Evolutionary conservation across 2,329 filamentous ascomycete species (phyloP).

Genomic region (Fonsecaea nubica): DNA sequence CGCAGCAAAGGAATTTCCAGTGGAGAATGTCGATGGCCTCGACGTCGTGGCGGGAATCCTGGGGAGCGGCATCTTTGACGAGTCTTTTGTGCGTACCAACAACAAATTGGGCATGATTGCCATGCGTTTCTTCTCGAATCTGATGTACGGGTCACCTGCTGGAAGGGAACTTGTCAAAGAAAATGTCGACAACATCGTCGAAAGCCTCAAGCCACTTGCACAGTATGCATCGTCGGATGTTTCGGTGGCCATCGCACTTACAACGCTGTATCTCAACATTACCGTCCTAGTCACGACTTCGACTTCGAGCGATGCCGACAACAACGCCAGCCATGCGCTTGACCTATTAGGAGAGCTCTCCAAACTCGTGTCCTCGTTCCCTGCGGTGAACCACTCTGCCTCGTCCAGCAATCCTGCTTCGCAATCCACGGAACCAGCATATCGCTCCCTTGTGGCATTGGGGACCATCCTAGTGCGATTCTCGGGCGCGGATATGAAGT

Average conservation of each 20-base stretch:
- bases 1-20: slow-evolving; percentile 69
- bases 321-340: slow-evolving; percentile 49
- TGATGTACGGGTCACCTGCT: slow-evolving; percentile 73
- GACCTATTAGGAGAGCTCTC: slow-evolving; percentile 67
- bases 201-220: slow-evolving; percentile 68
- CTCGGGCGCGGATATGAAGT: slow-evolving; percentile 61
- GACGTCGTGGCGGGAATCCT: slow-evolving; percentile 69
- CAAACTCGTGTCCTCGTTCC: slow-evolving; percentile 59
- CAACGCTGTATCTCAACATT: slow-evolving; percentile 84
- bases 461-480: slow-evolving; percentile 74
- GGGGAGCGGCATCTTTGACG: slow-evolving; percentile 63
- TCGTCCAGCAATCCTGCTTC: slow-evolving; percentile 54
- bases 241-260: slow-evolving; percentile 80
- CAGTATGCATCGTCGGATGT: slow-evolving; percentile 66
- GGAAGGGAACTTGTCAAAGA: slow-evolving; percentile 70
- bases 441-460: slow-evolving; percentile 78
- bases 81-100: slow-evolving; percentile 70
- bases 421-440: slow-evolving; percentile 81
- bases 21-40: slow-evolving; percentile 60
- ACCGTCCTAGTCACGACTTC: slow-evolving; percentile 70
- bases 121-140: slow-evolving; percentile 78
- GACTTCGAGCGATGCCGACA: slow-evolving; percentile 49
- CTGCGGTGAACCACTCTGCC: slow-evolving; percentile 35
- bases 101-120: slow-evolving; percentile 78
- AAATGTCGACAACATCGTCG: slow-evolving; percentile 66